Base-by-base conservation (phyloP, 495 filamentous ascomycete species). In the Penicillium canariense region DNA sequence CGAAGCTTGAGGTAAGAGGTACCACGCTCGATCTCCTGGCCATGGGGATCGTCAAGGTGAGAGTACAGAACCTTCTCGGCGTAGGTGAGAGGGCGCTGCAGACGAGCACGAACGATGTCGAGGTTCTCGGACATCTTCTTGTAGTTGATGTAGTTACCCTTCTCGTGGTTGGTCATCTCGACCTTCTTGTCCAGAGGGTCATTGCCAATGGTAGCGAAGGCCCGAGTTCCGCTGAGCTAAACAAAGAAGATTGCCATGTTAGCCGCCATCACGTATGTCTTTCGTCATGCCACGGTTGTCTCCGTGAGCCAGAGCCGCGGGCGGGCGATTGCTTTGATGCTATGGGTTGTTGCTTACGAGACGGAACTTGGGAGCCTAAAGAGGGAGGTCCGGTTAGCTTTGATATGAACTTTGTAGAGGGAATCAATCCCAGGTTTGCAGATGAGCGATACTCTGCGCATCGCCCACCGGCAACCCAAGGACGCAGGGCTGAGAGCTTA, bases 11-110 rank as follows among this genome's bases (percentile, higher is more conserved):
- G 86, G 80, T 98, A 97, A 50, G 90, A 96, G 56, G 83, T 85
- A 61, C 94, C 94, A 67, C 94, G 89, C 85, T 97, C 86, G 61
- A 97, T 94, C 5, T 97, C 94, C 72, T 96, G 91, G 60, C 85
- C 86, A 62, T 98, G 89, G 47, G 95, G 95, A 72, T 98, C 91
- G 78, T 98, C 94, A 69, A 98, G 81, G 77, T 98, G 94, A 59
- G 91, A 96, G 85, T 98, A 97, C 63, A 98, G 83, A 63, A 98
- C 88, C 84, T 98, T 98, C 85, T 98, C 94, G 70, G 91, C 90
- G 75, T 83, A 96, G 61, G 92, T 96, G 52, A 98, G 82, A 65
- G 94, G 94, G 58, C 90, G 85, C 76, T 96, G 94, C 58, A 98
- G 84, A 64, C 94, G 83, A 61, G 74, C 68, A 63, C 95, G 89